Base-by-base conservation (phyloP, 441 rosid species). In the Euphorbia neoarborescens region DNA sequence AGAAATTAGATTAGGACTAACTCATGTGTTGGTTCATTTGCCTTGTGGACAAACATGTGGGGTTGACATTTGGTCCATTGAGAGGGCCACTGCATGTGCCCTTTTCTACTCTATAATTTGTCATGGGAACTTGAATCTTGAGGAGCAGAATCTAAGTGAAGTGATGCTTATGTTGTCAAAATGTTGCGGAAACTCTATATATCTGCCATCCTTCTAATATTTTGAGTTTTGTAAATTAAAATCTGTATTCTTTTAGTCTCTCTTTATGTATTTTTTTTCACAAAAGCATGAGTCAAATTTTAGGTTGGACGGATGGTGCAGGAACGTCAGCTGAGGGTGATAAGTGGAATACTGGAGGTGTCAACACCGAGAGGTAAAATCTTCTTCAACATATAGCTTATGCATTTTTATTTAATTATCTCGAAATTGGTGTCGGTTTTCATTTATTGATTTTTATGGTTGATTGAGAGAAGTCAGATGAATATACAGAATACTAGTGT, bases 271-370 rank as follows among this genome's bases (percentile, higher is more conserved):
- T 27, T 19, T 28, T 15, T 28, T 70, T 46, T 34, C 37, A 1
- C 12, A 61, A 24, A 58, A 24, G 54, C 44, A 75, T 62, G 61
- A 77, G 19, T 50, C 59, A 75, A 69, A 76, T 69, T 68, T 78
- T 78, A 89, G 91, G 76, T 66, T 89, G 93, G 95, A 63, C 76
- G 24, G 82, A 61, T 76, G 87, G 80, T 75, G 82, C 83, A 54
- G 87, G 91, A 80, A 69, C 95, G 46, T 84, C 97, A 63, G 82
- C 82, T 44, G 89, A 81, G 50, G 84, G 80, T 78, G 82, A 78
- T 76, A 77, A 80, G 35, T 85, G 90, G 97, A 88, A 85, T 65
- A 42, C 79, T 63, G 97, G 86, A 71, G 87, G 82, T 6, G 48
- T 73, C 12, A 81, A 90, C 69, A 69, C 83, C 66, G 90, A 84